Base-by-base conservation (phyloP, 768 basidiomycete species). In the Stropharia rugosoannulata region DNA sequence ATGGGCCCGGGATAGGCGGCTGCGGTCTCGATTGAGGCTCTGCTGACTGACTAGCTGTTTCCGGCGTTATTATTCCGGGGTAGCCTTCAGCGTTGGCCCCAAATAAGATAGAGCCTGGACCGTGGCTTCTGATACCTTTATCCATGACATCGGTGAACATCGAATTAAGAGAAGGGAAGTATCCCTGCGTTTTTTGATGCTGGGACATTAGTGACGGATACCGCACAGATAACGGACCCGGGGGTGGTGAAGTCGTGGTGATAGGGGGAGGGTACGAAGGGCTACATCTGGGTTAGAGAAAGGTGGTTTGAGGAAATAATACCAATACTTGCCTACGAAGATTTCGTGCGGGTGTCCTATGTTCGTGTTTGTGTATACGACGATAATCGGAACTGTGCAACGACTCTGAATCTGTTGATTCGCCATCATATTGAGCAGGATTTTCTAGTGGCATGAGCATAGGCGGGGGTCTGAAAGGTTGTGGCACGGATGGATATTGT, bases 191-290 rank as follows among this genome's bases (percentile, higher is more conserved):
- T 54, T 83, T 79, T 68, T 93, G 90, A 56, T 93, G 91, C 54
- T 81, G 81, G 1, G 86, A 84, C 90, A 93, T 93, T 35, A 92
- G 80, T 13, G 81, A 75, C 1, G 89, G 89, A 62, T 89, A 89
- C 35, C 77, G 77, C 51, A 86, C 70, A 16, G 73, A 64, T 13
- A 74, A 70, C 36, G 78, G 75, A 5, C 77, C 75, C 13, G 85
- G 80, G n/a, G 83, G 76, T 4, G 86, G 83, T 29, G 89, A 86
- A 9, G 89, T 90, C 0, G 86, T 88, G 1, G 88, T 90, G 45
- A 87, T 74, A 36, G 87, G 86, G 27, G 80, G 72, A 15, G 81
- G 81, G 62, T 82, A 80, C 3, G 67, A 55, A 35, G 66, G 62
- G 52, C 70, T 70, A 52, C 57, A 56, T 40, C 48, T 25, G 49